These are phyloP conservation scores for Neopestalotiopsis clavispora DNA, from an alignment of 2,329 filamentous ascomycete species.

Conservation along the genomic window DNA sequence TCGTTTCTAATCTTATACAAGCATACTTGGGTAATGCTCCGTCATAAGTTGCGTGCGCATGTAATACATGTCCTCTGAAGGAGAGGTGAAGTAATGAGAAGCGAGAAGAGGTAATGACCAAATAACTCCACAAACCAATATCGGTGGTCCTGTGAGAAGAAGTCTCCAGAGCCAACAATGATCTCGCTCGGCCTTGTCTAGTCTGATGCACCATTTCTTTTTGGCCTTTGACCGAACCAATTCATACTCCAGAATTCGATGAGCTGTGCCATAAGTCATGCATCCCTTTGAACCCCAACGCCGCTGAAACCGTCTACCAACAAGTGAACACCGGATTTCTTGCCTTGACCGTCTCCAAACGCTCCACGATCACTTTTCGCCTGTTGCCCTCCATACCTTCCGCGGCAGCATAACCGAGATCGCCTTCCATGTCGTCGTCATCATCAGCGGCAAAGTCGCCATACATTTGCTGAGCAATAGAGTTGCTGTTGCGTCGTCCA, in stretches of 20 bases:
- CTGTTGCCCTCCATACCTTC: conserved; percentile 91
- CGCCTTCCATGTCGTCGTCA: conserved; percentile 84
- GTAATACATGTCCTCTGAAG: neutral
- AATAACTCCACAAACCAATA: neutral
- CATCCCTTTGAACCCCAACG: neutral
- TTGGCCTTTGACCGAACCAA: neutral
- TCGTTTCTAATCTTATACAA: neutral
- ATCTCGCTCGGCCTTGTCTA: neutral
- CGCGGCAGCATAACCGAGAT: conserved; percentile 91
- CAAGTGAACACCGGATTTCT: conserved; percentile 96
- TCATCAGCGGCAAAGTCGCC: conserved; percentile 53
- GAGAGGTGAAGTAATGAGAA: neutral
- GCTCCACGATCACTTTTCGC: conserved; percentile 94
- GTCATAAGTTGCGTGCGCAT: neutral
- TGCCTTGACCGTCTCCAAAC: conserved; percentile 93
- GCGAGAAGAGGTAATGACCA: neutral
- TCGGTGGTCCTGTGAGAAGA: neutral
- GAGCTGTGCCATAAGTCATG: neutral
- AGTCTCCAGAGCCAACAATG: neutral
- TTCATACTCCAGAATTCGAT: neutral
- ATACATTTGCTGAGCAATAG: conserved; percentile 59
- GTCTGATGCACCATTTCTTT: neutral
- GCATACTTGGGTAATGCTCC: neutral
- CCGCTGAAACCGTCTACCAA: conserved; percentile 63
- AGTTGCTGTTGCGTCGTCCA: conserved; percentile 52